These are phyloP conservation scores for Stephanodiscus triporus DNA, from an alignment of 108 stramenopile genomes.

Conservation along the genomic window DNA sequence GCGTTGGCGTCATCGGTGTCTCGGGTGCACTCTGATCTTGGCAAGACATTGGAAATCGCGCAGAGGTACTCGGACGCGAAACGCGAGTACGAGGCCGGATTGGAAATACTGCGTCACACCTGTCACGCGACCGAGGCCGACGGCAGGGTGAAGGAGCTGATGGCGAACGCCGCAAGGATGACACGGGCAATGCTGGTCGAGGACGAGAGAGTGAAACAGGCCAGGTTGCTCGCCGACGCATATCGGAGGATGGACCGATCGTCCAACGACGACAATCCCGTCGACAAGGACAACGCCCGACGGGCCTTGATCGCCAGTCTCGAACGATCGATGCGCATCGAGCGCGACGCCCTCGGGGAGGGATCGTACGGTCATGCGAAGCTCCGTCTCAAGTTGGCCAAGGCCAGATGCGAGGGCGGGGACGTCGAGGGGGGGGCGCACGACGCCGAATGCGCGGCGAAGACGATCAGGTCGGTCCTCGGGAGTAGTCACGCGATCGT, in stretches of 20 bases:
- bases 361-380: conserved; percentile 43
- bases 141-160: conserved; percentile 8
- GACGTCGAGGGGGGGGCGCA: conserved; percentile 40
- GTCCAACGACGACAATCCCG: background rate
- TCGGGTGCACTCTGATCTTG: conserved; percentile 35
- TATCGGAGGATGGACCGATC: conserved; percentile 15
- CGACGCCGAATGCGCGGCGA: conserved; percentile 33
- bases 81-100: conserved; percentile 29
- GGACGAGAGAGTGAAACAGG: conserved; percentile 9
- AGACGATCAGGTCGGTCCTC: conserved; percentile 21
- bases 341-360: conserved; percentile 45
- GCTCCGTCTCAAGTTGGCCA: conserved; percentile 38
- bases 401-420: conserved; percentile 32
- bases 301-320: conserved; percentile 24
- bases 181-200: conserved; percentile 18
- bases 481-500: conserved; percentile 35
- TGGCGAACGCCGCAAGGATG: conserved; percentile 29
- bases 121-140: conserved; percentile 21
- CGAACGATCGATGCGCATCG: conserved; percentile 24
- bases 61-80: conserved; percentile 31
- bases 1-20: conserved; percentile 22
- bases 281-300: conserved; percentile 26
- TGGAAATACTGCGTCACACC: conserved; percentile 22
- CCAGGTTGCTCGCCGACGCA: conserved; percentile 12
- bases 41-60: conserved; percentile 24